These are phyloP conservation scores for Domatiomyces globalis DNA, from an alignment of 2,329 filamentous ascomycete species.

Conservation along the genomic window DNA sequence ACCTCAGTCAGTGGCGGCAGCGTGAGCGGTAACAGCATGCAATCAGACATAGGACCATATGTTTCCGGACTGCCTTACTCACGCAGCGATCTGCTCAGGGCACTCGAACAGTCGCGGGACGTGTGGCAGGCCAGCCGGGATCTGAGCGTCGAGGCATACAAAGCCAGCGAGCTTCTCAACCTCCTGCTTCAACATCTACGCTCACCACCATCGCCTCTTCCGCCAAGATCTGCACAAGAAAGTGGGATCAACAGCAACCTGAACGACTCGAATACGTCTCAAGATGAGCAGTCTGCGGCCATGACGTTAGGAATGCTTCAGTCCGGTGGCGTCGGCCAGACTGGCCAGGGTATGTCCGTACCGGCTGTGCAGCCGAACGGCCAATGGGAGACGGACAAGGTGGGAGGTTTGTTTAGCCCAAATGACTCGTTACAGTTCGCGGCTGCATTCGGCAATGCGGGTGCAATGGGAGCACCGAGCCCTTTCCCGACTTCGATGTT, in stretches of 20 bases:
- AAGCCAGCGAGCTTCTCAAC: constrained; percentile 65
- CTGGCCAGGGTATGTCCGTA: constrained; percentile 18
- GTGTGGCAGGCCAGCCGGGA: constrained; percentile 73
- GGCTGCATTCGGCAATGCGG: constrained; percentile 4
- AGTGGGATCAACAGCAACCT: background rate
- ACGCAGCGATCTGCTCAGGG: constrained; percentile 59
- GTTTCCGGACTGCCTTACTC: constrained; percentile 12
- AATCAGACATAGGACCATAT: constrained; percentile 11
- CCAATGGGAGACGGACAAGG: constrained; percentile 21
- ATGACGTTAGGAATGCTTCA: constrained; percentile 59
- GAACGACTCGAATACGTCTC: background rate
- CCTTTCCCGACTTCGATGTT: constrained; percentile 41
- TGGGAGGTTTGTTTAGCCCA: constrained; percentile 13
- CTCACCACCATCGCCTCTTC: constrained; percentile 6
- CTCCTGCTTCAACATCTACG: constrained; percentile 71
- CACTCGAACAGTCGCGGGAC: constrained; percentile 55
- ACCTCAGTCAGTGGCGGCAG: constrained; percentile 15
- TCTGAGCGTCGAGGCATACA: constrained; percentile 75
- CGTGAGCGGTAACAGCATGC: constrained; percentile 12
- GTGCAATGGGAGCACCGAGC: constrained; percentile 32
- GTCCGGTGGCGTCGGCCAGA: background rate
- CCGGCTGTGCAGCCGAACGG: constrained; percentile 21
- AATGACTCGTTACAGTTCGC: background rate
- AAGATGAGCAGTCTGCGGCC: constrained; percentile 48
- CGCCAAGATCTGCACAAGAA: constrained; percentile 14